Percentiles rank a stretch among this genome's conserved stretches.
phyloP scores from a whole-genome alignment of 345 rosid species.

The Physaria fendleri region DNA sequence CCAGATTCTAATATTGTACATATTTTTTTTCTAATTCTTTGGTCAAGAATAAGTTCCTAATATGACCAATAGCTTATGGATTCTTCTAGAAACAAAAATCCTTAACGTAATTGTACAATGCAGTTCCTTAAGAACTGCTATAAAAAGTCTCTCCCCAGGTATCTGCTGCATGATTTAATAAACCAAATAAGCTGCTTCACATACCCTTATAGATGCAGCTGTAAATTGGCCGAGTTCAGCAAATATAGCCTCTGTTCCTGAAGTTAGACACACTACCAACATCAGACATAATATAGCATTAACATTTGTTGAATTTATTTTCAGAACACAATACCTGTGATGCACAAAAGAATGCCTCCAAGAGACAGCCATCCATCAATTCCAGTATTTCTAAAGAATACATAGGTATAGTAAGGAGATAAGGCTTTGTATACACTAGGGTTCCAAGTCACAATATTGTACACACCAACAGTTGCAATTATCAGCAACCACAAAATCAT shows the following conservation, averaged over 20 bases:
- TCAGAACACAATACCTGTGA: slow-evolving; percentile 56
- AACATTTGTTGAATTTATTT: background rate
- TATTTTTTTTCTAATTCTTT: background rate
- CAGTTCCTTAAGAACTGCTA: background rate
- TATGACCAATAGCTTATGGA: background rate
- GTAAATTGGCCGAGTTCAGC: slow-evolving; percentile 72
- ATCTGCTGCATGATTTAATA: too few species aligned
- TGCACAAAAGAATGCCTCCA: slow-evolving; percentile 72
- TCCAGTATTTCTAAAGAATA: slow-evolving; percentile 64
- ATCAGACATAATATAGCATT: slow-evolving; percentile 7
- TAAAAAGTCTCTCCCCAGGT: too few species aligned
- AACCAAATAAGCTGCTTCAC: too few species aligned
- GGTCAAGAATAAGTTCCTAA: slow-evolving; percentile 2
- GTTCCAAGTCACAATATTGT: slow-evolving; percentile 82
- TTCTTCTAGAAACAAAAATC: background rate
- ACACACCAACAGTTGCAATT: slow-evolving; percentile 57
- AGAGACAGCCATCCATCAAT: slow-evolving; percentile 83
- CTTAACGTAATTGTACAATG: background rate
- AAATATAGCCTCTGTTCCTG: slow-evolving; percentile 88
- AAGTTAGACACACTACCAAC: slow-evolving; percentile 10
- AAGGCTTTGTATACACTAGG: slow-evolving; percentile 64
- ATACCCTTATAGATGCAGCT: slow-evolving; percentile 74
- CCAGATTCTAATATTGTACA: background rate
- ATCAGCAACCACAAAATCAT: slow-evolving; percentile 69
- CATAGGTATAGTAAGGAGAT: slow-evolving; percentile 69